Base-by-base conservation (phyloP, 495 filamentous ascomycete species). In the Aspergillus kassunensis region DNA sequence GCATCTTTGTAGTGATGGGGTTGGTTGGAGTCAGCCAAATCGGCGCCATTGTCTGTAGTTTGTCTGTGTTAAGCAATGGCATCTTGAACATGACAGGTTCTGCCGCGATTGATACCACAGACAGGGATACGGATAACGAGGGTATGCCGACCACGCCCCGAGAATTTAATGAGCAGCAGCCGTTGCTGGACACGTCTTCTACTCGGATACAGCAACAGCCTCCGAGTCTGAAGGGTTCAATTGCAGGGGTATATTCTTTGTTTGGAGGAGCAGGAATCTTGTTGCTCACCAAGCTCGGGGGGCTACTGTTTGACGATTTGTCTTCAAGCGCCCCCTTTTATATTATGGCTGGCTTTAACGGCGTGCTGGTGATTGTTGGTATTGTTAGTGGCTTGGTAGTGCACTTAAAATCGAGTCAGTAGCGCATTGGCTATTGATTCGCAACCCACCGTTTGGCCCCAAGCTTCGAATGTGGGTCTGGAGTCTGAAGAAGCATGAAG, bases 211-310 rank as follows among this genome's bases (percentile, higher is more conserved):
- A 61, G 24, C 70, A 67, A 35, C 67, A 62, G 27, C 49, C 69
- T 39, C 63, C 64, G 51, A 75, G 88, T 29, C 74, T 96, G 20
- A 97, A 97, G 70, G 93, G 93, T 1, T 89, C 86, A 2, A 95
- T 98, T 54, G 91, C 93, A 9, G 93, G 93, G 0, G 84, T 96
- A 1, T 98, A 98, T 61, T 91, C 87, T 45, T 79, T 96, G 50
- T 88, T 85, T 48, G 93, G 93, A 11, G 93, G 92, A n/a, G 85
- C 83, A 0, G 93, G 91, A 0, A 98, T 98, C 25, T 62, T 98
- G 43, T 66, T 96, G 2, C 74, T 98, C 21, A 98, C 93, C 18
- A 98, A 98, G 68, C 63, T 91, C 13, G 93, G 93, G n/a, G 93
- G 93, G 0, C 76, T 81, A 20, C 63, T 95, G 39, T 97, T 96